Percentiles rank a stretch among this genome's conserved stretches.
phyloP scores from a whole-genome alignment of 495 filamentous ascomycete genomes.

The Xylaria grammica region DNA sequence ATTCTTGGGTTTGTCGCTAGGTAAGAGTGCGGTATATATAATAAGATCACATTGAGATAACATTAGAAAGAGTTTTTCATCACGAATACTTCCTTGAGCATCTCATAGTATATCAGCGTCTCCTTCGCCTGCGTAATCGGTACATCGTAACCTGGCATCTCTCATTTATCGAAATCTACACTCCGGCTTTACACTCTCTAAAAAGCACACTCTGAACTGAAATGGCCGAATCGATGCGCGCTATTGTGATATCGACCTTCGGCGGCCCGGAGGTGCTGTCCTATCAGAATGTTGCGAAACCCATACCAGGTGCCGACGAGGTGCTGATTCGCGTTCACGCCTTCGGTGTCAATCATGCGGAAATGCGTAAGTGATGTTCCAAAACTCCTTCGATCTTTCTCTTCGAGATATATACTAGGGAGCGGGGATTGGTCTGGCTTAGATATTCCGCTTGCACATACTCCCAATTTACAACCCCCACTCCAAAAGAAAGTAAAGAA shows the following conservation, averaged over 20 bases:
- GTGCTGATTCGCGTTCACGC: slow-evolving; percentile 49
- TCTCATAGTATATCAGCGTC: neutral
- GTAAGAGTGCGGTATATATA: neutral
- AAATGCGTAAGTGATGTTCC: slow-evolving; percentile 38
- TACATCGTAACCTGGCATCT: neutral
- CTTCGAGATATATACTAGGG: too few species aligned
- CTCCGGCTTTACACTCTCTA: neutral
- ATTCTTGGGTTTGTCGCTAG: neutral
- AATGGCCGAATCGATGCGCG: slow-evolving; percentile 45
- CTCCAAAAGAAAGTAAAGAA: neutral
- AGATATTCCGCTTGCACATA: neutral
- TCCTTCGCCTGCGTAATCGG: too few species aligned
- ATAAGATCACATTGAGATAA: neutral
- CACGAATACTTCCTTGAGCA: neutral
- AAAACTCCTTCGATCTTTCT: neutral
- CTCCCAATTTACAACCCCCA: neutral
- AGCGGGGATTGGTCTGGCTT: too few species aligned
- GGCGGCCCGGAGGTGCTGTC: slow-evolving; percentile 45
- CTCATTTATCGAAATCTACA: neutral
- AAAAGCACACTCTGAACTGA: neutral
- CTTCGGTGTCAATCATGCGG: slow-evolving; percentile 57
- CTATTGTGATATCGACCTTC: slow-evolving; percentile 49
- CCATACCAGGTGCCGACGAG: slow-evolving; percentile 36
- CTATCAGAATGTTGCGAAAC: slow-evolving; percentile 42
- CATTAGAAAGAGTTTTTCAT: neutral